Conservation (phyloP, 2,329 filamentous ascomycete species). For the Microdochium paspali region DNA sequence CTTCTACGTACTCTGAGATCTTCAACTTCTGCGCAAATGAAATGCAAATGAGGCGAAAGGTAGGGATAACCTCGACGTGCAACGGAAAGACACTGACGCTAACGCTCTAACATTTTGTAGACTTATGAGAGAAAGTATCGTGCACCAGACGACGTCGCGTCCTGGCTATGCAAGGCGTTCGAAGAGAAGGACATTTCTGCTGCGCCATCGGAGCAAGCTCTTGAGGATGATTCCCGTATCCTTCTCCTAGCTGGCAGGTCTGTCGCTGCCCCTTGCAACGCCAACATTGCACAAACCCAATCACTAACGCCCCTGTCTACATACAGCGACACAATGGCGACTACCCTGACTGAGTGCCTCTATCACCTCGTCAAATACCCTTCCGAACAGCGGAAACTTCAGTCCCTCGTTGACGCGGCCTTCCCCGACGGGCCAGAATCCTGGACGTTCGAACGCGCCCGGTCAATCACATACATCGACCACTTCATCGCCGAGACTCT, state of each 20-base stretch:
- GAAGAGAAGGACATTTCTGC: constrained; percentile 24
- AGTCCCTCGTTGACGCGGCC: constrained; percentile 15
- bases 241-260: constrained; percentile 21
- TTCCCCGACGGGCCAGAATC: constrained; percentile 12
- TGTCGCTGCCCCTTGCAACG: too few species aligned
- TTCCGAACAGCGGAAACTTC: constrained; percentile 16
- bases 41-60: constrained; percentile 20
- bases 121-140: constrained; percentile 13
- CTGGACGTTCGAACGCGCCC: constrained; percentile 19
- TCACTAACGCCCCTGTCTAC: neutral
- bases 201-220: constrained; percentile 15
- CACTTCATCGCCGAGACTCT: constrained; percentile 18
- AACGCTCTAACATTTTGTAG: constrained; percentile 2
- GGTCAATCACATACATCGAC: constrained; percentile 20
- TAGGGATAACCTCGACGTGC: too few species aligned
- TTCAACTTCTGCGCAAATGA: constrained; percentile 17
- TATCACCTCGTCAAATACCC: constrained; percentile 23
- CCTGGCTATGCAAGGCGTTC: constrained; percentile 27
- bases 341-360: constrained; percentile 16
- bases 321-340: constrained; percentile 21
- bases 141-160: constrained; percentile 23
- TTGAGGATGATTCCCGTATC: constrained; percentile 21
- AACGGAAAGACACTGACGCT: neutral
- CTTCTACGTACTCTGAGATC: constrained; percentile 16
- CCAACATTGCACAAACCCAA: too few species aligned